Conservation (phyloP, 805 yeast genomes). For the Cyberlindnera bimundalis region DNA sequence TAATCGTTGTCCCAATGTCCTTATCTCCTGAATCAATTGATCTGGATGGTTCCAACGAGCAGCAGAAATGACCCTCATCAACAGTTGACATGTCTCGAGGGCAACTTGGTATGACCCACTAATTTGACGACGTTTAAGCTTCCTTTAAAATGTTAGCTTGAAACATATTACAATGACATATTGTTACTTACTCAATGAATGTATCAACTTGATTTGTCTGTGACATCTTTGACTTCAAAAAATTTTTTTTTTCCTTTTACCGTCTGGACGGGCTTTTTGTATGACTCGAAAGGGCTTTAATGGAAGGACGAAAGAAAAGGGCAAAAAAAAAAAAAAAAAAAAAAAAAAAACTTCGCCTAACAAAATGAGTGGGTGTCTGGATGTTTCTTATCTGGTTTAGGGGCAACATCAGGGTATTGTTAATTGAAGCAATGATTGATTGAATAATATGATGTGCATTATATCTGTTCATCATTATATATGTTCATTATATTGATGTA, state of each 20-base stretch:
- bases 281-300: neutral
- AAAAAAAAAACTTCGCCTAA: no score
- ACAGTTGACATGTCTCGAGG: conserved; percentile 77
- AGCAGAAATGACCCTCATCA: conserved; percentile 84
- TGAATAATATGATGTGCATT: no score
- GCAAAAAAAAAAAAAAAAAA: no score
- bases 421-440: no score
- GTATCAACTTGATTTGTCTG: conserved; percentile 36
- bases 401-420: no score
- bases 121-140: conserved; percentile 80
- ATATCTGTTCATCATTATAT: no score
- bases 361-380: no score
- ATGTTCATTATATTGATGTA: neutral
- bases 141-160: no score
- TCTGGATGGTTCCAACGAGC: conserved; percentile 82
- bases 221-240: conserved; percentile 8
- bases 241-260: no score
- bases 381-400: no score
- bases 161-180: neutral
- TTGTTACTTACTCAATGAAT: conserved; percentile 36
- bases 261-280: neutral
- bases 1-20: conserved; percentile 67
- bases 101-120: conserved; percentile 81
- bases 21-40: conserved; percentile 67
- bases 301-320: conserved; percentile 3